phyloP scores from a whole-genome alignment of 2,329 filamentous ascomycete genomes.

The Exophiala sideris region DNA sequence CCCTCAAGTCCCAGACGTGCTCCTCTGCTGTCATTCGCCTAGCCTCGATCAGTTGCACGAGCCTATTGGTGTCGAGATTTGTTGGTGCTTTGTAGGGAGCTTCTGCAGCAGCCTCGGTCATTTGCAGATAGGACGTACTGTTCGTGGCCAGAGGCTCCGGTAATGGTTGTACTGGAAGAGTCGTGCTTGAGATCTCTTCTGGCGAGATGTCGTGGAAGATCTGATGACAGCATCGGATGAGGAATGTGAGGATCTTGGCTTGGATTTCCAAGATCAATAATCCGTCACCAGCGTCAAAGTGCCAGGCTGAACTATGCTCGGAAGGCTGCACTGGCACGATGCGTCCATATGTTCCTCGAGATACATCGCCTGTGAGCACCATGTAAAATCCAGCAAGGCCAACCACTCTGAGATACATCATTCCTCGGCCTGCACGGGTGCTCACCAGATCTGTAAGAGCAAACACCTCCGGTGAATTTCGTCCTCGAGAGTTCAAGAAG shows the following conservation, averaged over 20 bases:
- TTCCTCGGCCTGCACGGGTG: conserved; percentile 32
- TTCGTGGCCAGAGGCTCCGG: conserved; percentile 34
- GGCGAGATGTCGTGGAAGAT: conserved; percentile 53
- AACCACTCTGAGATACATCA: conserved; percentile 25
- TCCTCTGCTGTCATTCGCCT: conserved; percentile 47
- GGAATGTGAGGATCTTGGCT: conserved; percentile 46
- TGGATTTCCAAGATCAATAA: conserved; percentile 53
- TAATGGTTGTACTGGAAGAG: conserved; percentile 38
- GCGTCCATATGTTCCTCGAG: conserved; percentile 36
- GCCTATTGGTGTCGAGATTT: conserved; percentile 44
- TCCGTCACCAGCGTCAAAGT: conserved; percentile 47
- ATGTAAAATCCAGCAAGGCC: conserved; percentile 36
- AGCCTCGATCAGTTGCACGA: conserved; percentile 46
- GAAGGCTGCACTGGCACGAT: conserved; percentile 38
- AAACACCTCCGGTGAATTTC: conserved; percentile 48
- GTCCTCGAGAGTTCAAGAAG: conserved; percentile 52
- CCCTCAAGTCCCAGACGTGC: conserved; percentile 54
- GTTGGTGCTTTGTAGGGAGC: conserved; percentile 53
- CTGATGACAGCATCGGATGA: conserved; percentile 46
- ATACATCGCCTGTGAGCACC: conserved; percentile 33
- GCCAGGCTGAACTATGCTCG: conserved; percentile 35
- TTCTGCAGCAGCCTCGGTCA: conserved; percentile 46
- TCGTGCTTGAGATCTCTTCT: conserved; percentile 30
- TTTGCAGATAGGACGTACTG: conserved; percentile 35
- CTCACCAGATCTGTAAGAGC: conserved; percentile 44